Percentiles rank a stretch among this genome's conserved stretches.
Evolutionary conservation across 495 filamentous ascomycete species (phyloP).

Genomic region (Pyrenula massariospora): DNA sequence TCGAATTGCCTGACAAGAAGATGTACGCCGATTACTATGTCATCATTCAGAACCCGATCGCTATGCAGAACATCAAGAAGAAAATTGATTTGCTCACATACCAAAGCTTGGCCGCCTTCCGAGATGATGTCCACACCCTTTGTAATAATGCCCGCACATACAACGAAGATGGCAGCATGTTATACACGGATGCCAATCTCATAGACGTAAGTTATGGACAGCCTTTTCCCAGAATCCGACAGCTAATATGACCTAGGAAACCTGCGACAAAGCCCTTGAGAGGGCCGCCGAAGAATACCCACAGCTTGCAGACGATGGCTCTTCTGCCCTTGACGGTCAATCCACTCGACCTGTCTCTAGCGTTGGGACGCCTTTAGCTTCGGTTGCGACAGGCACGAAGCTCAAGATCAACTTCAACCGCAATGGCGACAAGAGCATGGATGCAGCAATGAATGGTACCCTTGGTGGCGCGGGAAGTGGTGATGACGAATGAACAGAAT

Average conservation of each 20-base stretch:
- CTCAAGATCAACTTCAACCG: conserved; percentile 45
- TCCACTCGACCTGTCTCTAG: conserved; percentile 56
- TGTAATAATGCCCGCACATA: conserved; percentile 87
- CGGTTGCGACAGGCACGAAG: conserved; percentile 39
- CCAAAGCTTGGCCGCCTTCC: conserved; percentile 64
- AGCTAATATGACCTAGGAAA: conserved; percentile 39
- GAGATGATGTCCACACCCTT: conserved; percentile 68
- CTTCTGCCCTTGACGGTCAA: conserved; percentile 40
- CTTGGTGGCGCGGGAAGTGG: conserved; percentile 18
- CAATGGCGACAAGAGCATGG: conserved; percentile 26
- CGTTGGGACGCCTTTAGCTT: conserved; percentile 57
- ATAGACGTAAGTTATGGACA: conserved; percentile 63
- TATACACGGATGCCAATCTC: conserved; percentile 83
- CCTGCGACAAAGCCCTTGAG: conserved; percentile 53
- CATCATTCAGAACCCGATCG: conserved; percentile 83
- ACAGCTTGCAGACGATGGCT: conserved; percentile 47
- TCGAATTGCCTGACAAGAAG: conserved; percentile 77
- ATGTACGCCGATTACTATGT: conserved; percentile 89
- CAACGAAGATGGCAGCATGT: conserved; percentile 85
- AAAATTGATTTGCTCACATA: conserved; percentile 94
- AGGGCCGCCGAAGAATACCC: conserved; percentile 61
- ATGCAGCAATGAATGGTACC: conserved; percentile 3
- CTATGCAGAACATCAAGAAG: conserved; percentile 83
- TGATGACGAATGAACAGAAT: conserved; percentile 22
- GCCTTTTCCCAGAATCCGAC: conserved; percentile 1